Evolutionary conservation across 768 basidiomycete species (phyloP).

Genomic region (Macrolepiota albuminosa): DNA sequence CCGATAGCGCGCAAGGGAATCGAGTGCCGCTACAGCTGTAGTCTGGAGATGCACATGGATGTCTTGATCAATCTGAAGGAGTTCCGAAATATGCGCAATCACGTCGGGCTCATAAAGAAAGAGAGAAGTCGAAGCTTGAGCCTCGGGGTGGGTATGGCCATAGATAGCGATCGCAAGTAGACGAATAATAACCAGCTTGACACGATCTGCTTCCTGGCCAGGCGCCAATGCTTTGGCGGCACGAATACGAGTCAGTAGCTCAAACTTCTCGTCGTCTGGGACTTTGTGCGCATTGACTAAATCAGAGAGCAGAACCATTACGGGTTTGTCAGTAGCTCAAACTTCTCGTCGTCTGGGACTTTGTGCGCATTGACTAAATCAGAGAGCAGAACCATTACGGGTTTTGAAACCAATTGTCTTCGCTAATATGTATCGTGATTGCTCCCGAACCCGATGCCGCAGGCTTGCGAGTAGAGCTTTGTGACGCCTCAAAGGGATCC

Average conservation of each 20-base stretch:
- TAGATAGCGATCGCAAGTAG: constrained; percentile 89
- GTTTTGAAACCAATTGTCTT: constrained; percentile 53
- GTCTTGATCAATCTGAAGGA: constrained; percentile 75
- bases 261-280: constrained; percentile 81
- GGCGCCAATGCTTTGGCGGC: constrained; percentile 64
- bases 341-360: constrained; percentile 79
- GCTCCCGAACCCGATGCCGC: constrained; percentile 41
- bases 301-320: constrained; percentile 74
- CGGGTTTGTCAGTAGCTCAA: constrained; percentile 86
- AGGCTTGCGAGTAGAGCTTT: constrained; percentile 46
- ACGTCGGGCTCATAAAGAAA: constrained; percentile 96
- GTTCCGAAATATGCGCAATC: constrained; percentile 81
- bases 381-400: constrained; percentile 72
- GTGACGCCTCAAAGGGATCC: constrained; percentile 36
- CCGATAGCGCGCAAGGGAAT: constrained; percentile 84
- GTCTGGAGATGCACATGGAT: constrained; percentile 74
- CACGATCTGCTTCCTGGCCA: constrained; percentile 56
- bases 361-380: constrained; percentile 63
- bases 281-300: constrained; percentile 61
- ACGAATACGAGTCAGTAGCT: constrained; percentile 83
- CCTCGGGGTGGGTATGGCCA: constrained; percentile 80
- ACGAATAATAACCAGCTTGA: constrained; percentile 76
- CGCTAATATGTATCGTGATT: constrained; percentile 57
- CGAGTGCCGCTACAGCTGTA: constrained; percentile 84
- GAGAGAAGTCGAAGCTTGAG: constrained; percentile 70